A percentile compares a stretch with the other conserved stretches of the same genome.
Evolutionary conservation across 129 eudicot species (phyloP).

Genomic region (Mikania micrantha): DNA sequence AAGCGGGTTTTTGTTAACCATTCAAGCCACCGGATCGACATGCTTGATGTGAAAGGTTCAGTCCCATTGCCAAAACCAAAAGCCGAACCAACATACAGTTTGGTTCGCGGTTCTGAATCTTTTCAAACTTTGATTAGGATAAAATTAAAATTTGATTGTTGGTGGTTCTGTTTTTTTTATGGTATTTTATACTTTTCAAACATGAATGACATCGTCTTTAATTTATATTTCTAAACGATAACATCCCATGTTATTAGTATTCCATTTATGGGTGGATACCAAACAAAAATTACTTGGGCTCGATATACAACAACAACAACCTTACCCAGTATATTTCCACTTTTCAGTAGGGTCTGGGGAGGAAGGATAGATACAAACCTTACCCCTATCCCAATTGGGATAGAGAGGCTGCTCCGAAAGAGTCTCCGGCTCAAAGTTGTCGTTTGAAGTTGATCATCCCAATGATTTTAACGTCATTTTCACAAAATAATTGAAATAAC

Average conservation of each 20-base stretch:
- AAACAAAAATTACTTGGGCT: no score
- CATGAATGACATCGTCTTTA: background rate
- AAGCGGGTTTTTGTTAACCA: background rate
- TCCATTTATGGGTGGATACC: background rate
- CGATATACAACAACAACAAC: no score
- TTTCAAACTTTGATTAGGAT: background rate
- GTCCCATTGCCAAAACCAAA: background rate
- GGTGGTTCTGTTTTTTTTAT: background rate
- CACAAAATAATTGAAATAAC: no score
- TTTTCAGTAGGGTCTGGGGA: no score
- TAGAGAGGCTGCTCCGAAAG: no score
- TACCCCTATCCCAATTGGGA: no score
- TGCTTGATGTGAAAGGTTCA: background rate
- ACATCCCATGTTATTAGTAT: background rate
- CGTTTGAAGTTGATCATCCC: no score
- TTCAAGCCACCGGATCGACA: background rate
- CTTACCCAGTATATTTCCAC: no score
- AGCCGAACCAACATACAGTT: background rate
- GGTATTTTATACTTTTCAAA: background rate
- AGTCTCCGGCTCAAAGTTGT: no score
- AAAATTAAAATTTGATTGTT: background rate
- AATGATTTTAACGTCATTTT: no score
- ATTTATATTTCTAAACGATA: background rate
- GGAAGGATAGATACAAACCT: no score
- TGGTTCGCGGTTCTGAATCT: background rate